phyloP scores from a whole-genome alignment of 2,329 filamentous ascomycete genomes.

The Colletotrichum euphorbiae region DNA sequence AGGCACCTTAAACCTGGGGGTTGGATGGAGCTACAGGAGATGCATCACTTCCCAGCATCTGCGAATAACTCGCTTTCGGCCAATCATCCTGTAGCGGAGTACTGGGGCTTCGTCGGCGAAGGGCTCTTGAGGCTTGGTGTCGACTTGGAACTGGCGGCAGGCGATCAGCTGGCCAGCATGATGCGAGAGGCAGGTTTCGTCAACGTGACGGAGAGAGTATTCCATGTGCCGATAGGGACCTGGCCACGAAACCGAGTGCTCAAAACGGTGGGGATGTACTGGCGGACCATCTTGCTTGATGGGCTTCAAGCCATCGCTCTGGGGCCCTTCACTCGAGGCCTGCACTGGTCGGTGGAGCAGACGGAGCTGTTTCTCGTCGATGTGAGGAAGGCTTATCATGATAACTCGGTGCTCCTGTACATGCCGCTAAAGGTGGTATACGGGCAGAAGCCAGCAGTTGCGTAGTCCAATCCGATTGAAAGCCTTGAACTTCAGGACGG shows the following conservation, averaged over 20 bases:
- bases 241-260: slow-evolving; percentile 65
- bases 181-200: slow-evolving; percentile 64
- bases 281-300: slow-evolving; percentile 62
- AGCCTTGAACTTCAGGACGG: no score
- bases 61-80: slow-evolving; percentile 53
- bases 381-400: slow-evolving; percentile 61
- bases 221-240: slow-evolving; percentile 65
- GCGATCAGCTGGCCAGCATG: slow-evolving; percentile 54
- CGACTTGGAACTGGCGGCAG: slow-evolving; percentile 58
- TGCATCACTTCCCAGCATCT: slow-evolving; percentile 61
- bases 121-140: slow-evolving; percentile 59
- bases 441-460: slow-evolving; percentile 57
- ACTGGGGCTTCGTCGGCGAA: slow-evolving; percentile 59
- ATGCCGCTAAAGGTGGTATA: slow-evolving; percentile 69
- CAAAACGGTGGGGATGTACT: slow-evolving; percentile 64
- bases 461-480: neutral
- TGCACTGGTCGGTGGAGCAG: slow-evolving; percentile 60
- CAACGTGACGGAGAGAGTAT: slow-evolving; percentile 62
- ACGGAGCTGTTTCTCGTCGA: slow-evolving; percentile 61
- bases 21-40: slow-evolving; percentile 68
- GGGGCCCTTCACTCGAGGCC: slow-evolving; percentile 62
- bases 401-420: slow-evolving; percentile 59
- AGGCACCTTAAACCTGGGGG: slow-evolving; percentile 65
- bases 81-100: slow-evolving; percentile 57
- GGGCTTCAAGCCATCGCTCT: slow-evolving; percentile 64